These are phyloP conservation scores for Pichia insulana DNA, from an alignment of 805 yeast species.

Conservation along the genomic window DNA sequence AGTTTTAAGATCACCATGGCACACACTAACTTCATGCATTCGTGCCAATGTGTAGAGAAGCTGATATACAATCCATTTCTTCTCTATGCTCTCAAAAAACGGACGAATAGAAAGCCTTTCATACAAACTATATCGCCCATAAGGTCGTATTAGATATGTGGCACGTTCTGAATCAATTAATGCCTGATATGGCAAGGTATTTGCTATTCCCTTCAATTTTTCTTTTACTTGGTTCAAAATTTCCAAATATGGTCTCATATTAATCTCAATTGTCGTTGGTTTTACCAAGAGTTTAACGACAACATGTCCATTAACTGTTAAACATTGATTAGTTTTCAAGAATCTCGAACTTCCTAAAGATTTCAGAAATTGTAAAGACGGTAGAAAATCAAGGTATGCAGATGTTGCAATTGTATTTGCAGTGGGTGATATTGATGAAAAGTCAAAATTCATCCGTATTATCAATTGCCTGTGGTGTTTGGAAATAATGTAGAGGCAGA, in stretches of 20 bases:
- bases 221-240: slow-evolving; percentile 29
- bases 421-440: slow-evolving; percentile 81
- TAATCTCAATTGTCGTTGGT: slow-evolving; percentile 35
- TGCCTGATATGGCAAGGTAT: slow-evolving; percentile 62
- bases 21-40: slow-evolving; percentile 53
- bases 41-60: slow-evolving; percentile 52
- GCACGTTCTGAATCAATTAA: slow-evolving; percentile 87
- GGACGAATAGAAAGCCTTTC: slow-evolving; percentile 85
- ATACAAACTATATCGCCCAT: slow-evolving; percentile 69
- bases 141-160: slow-evolving; percentile 81
- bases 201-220: slow-evolving; percentile 42
- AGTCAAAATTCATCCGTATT: slow-evolving; percentile 49
- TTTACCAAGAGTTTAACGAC: slow-evolving; percentile 79
- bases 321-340: slow-evolving; percentile 75
- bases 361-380: slow-evolving; percentile 64
- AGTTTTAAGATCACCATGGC: slow-evolving; percentile 87
- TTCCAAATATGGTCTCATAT: slow-evolving; percentile 27
- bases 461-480: background rate
- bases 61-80: slow-evolving; percentile 79
- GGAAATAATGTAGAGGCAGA: background rate
- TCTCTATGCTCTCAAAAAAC: slow-evolving; percentile 71
- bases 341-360: slow-evolving; percentile 76
- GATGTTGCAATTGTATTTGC: slow-evolving; percentile 88
- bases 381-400: slow-evolving; percentile 77
- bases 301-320: slow-evolving; percentile 62